Base-by-base conservation (phyloP, 768 basidiomycete species). In the Pluteus cervinus region DNA sequence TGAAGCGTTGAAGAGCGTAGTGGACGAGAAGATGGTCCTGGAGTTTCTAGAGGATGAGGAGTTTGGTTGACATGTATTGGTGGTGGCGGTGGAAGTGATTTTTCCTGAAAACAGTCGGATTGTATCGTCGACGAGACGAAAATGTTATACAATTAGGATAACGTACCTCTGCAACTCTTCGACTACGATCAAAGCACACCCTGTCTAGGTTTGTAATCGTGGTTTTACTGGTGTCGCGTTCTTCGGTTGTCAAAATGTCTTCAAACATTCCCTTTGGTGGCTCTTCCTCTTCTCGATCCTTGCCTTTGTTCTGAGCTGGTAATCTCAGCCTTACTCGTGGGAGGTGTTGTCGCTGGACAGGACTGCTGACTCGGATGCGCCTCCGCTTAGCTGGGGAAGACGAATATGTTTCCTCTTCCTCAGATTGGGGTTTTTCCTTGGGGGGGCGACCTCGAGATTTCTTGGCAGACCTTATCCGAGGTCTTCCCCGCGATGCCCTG, bases 151-250 rank as follows among this genome's bases (percentile, higher is more conserved):
- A n/a, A n/a, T n/a, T n/a, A n/a, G n/a, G n/a, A 44, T 23, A 12
- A 53, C 74, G 45, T 48, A 89, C 88, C 65, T 97, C 92, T 16
- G 86, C 87, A 9, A 65, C 54, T n/a, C 68, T 48, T 36, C 82
- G 69, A 50, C 81, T 86, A 41, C 69, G 67, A 47, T 91, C 86
- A 54, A 87, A 97, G 35, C 73, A 69, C 33, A 66, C 54, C 50
- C 82, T 79, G 56, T 94, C 91, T 4, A 49, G 46, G 21, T 61
- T 58, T 3, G 59, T 55, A 18, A 93, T 83, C 0, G 57, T 56
- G 6, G 91, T 90, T 53, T 76, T 80, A 15, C 68, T 61, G 29
- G 73, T 81, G 52, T 90, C 88, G 24, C 88, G 75, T 38, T 94
- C 85, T 12, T 67, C 67, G 2, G 68, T 58, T 10, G 57, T 59